Conservation (phyloP, 2,329 filamentous ascomycete genomes). For the Paecilomyces variotii region DNA sequence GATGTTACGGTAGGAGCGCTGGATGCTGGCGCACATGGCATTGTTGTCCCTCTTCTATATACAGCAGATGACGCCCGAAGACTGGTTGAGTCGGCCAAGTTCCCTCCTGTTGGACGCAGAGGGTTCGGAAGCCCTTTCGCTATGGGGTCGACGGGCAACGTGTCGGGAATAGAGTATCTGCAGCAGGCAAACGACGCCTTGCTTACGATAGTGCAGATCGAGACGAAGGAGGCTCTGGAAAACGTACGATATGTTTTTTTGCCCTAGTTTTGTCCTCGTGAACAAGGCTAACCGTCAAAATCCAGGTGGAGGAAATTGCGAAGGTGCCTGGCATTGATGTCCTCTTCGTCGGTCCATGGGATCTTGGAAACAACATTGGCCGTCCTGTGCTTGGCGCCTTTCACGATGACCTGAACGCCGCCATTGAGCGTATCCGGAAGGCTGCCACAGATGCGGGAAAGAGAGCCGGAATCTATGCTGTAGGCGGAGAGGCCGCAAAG, state of each 20-base stretch:
- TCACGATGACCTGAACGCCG: conserved; percentile 43
- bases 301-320: conserved; percentile 42
- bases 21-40: conserved; percentile 52
- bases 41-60: conserved; percentile 48
- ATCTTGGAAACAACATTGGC: conserved; percentile 52
- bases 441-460: conserved; percentile 47
- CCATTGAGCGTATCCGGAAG: conserved; percentile 44
- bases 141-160: conserved; percentile 34
- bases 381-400: conserved; percentile 43
- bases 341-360: conserved; percentile 48
- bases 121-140: conserved; percentile 51
- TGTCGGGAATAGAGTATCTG: conserved; percentile 40
- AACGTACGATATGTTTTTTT: conserved; percentile 14
- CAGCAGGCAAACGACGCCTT: conserved; percentile 48
- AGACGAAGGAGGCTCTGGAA: conserved; percentile 33
- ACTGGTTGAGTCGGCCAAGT: conserved; percentile 47
- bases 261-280: background rate
- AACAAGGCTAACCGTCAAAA: background rate
- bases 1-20: conserved; percentile 37
- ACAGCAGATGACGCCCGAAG: conserved; percentile 45
- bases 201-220: conserved; percentile 41
- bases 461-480: conserved; percentile 48
- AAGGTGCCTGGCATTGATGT: conserved; percentile 46
- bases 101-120: conserved; percentile 47
- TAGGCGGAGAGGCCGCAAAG: conserved; percentile 43